phyloP scores from a whole-genome alignment of 371 early-diverging fungal species.

The Haplosporangium sp. region DNA sequence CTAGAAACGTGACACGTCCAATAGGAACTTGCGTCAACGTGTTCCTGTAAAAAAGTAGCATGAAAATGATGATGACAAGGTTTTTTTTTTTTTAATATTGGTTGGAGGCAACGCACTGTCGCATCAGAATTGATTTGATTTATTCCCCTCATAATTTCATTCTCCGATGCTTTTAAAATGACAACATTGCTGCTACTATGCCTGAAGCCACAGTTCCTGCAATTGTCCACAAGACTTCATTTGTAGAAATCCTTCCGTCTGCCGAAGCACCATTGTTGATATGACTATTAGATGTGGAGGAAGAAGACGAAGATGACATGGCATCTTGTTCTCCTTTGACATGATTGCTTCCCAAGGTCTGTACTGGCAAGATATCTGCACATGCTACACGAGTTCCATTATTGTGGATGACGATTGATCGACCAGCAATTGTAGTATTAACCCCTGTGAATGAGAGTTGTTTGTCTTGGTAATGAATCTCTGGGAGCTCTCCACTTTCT shows the following conservation, averaged over 20 bases:
- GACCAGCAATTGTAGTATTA: conserved; percentile 26
- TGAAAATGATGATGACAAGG: no score
- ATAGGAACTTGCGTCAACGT: no score
- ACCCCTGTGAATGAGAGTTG: conserved; percentile 17
- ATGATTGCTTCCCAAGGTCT: not conserved
- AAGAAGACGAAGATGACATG: not conserved
- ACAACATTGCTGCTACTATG: not conserved
- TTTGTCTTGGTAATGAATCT: conserved; percentile 13
- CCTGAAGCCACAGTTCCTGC: not conserved
- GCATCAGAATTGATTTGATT: no score
- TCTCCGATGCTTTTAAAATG: not conserved
- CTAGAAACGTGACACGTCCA: no score
- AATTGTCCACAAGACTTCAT: not conserved
- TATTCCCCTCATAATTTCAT: no score
- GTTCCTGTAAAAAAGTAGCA: no score
- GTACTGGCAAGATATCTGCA: conserved; percentile 16
- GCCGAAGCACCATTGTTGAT: not conserved
- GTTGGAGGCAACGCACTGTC: no score
- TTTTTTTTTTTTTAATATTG: no score
- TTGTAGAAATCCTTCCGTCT: not conserved
- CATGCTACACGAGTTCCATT: conserved; percentile 44
- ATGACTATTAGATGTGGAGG: not conserved
- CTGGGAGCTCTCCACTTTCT: conserved; percentile 7
- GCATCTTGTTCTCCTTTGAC: not conserved
- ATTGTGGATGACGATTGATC: conserved; percentile 53